phyloP scores from a whole-genome alignment of 257 asterid genomes.

The Sherardia arvensis region DNA sequence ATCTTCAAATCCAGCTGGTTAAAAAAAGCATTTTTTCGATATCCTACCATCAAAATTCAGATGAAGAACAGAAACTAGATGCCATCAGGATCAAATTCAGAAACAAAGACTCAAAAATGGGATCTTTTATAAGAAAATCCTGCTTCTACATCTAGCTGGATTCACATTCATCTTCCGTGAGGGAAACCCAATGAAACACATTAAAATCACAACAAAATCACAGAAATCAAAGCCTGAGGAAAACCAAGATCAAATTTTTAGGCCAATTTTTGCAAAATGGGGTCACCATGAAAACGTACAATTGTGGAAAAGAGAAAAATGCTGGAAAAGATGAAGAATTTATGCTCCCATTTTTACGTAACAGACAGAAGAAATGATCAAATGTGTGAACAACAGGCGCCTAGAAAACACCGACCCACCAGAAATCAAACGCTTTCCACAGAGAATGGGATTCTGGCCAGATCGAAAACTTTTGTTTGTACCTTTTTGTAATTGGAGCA shows the following conservation, averaged over 20 bases:
- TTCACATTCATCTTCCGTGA: conserved; percentile 1
- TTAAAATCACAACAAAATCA: not conserved
- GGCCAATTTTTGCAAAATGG: conserved; percentile 17
- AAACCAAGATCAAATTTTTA: conserved; percentile 17
- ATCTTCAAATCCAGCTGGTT: not conserved
- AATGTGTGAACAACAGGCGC: conserved; percentile 15
- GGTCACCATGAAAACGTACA: not conserved
- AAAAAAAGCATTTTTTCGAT: not conserved
- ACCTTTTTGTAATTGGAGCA: conserved; percentile 22
- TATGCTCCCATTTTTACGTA: not conserved
- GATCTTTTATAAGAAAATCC: not conserved
- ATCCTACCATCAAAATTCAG: not conserved
- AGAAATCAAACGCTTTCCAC: conserved; percentile 22
- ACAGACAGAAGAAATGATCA: not conserved
- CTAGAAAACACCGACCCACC: conserved; percentile 27
- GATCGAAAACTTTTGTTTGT: conserved; percentile 19
- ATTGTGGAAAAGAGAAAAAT: not conserved
- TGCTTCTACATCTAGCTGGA: not conserved
- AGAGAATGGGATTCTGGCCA: conserved; percentile 31
- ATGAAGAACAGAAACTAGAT: too few species aligned
- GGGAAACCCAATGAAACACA: not conserved
- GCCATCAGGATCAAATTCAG: not conserved
- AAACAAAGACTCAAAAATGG: not conserved
- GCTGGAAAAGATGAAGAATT: not conserved
- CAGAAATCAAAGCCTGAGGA: conserved; percentile 24